Conservation (phyloP, 2,329 filamentous ascomycete genomes). For the Xylaria sp. region DNA sequence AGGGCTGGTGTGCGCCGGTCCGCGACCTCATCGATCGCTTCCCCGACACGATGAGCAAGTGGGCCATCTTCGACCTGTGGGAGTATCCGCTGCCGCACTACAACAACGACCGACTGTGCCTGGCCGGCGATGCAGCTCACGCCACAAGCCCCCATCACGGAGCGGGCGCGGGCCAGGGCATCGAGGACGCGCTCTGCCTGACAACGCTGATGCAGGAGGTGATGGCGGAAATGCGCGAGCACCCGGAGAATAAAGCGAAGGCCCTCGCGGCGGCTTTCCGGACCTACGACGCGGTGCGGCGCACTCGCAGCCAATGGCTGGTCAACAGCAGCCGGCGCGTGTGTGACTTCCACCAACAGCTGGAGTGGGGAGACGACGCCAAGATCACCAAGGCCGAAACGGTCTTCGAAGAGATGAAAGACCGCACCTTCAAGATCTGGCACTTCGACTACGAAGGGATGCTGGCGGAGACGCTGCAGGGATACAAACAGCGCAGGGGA, state of each 20-base stretch:
- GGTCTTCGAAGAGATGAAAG: constrained; percentile 42
- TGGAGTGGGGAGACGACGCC: constrained; percentile 38
- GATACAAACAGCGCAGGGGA: constrained; percentile 32
- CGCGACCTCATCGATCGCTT: constrained; percentile 38
- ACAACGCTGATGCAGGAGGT: constrained; percentile 59
- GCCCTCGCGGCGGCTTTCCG: constrained; percentile 35
- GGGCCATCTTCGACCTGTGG: constrained; percentile 45
- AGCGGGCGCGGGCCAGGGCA: constrained; percentile 41
- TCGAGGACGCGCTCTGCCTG: constrained; percentile 56
- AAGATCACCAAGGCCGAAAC: constrained; percentile 41
- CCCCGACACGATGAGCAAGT: constrained; percentile 42
- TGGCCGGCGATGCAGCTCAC: constrained; percentile 45
- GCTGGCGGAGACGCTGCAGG: constrained; percentile 38
- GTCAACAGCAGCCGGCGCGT: constrained; percentile 43
- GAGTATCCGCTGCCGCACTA: constrained; percentile 41
- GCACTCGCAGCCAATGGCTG: constrained; percentile 41
- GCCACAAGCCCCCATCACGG: constrained; percentile 43
- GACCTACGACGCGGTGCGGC: constrained; percentile 37
- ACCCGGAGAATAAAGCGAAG: constrained; percentile 27
- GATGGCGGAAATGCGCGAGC: constrained; percentile 21
- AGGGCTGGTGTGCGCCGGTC: constrained; percentile 39
- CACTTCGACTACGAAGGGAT: constrained; percentile 42
- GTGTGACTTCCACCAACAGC: constrained; percentile 38
- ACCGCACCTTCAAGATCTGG: constrained; percentile 43
- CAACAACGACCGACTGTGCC: constrained; percentile 36